These are phyloP conservation scores for Metarhizium robertsii DNA, from an alignment of 2,329 filamentous ascomycete species.

Conservation along the genomic window DNA sequence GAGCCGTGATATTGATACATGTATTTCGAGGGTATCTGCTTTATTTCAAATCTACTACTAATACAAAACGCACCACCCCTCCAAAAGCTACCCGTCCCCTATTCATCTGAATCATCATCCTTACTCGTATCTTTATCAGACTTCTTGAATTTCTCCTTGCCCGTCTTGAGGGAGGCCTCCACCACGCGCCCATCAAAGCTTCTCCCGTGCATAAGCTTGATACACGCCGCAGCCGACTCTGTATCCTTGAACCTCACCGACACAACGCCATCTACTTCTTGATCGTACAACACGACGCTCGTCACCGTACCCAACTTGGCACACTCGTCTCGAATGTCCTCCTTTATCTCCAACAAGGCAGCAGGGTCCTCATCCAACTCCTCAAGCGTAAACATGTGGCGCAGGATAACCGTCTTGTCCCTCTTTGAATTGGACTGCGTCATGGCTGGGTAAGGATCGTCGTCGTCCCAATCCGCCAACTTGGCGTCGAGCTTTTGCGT, in stretches of 20 bases:
- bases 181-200: constrained; percentile 66
- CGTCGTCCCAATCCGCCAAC: constrained; percentile 91
- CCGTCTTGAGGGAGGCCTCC: constrained; percentile 60
- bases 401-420: constrained; percentile 78
- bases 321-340: constrained; percentile 88
- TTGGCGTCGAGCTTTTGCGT: constrained; percentile 87
- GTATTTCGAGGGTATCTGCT: constrained; percentile 2
- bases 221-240: constrained; percentile 63
- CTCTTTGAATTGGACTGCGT: constrained; percentile 41
- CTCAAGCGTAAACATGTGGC: constrained; percentile 83
- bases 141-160: constrained; percentile 65
- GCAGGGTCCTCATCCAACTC: constrained; percentile 80
- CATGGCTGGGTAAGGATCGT: constrained; percentile 50
- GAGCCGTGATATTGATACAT: too few relatives aligned
- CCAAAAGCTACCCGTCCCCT: neutral
- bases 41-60: neutral
- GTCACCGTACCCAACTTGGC: constrained; percentile 78
- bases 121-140: constrained; percentile 44
- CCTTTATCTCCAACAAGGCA: constrained; percentile 81
- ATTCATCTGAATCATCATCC: constrained; percentile 27
- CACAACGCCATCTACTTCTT: constrained; percentile 74
- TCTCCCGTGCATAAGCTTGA: constrained; percentile 69
- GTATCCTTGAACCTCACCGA: constrained; percentile 71
- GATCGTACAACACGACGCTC: constrained; percentile 84
- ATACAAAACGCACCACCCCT: neutral